These are phyloP conservation scores for Lonicera japonica DNA, from an alignment of 129 eudicot genomes.

Conservation along the genomic window DNA sequence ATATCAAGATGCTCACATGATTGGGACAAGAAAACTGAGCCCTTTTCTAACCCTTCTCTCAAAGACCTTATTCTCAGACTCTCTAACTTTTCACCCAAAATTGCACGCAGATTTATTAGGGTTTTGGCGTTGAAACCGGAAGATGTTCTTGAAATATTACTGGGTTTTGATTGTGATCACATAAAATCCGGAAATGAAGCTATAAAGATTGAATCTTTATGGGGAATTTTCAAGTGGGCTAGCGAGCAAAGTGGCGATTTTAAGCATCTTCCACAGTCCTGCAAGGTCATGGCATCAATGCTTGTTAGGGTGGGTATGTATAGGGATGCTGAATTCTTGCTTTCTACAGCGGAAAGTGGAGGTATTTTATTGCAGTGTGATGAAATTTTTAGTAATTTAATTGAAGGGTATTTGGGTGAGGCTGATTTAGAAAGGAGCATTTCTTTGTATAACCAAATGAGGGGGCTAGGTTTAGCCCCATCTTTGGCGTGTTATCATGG, in stretches of 20 bases:
- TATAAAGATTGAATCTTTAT: constrained; percentile 57
- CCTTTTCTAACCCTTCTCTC: constrained; percentile 17
- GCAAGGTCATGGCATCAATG: constrained; percentile 53
- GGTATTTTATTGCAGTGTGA: constrained; percentile 55
- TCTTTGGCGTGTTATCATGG: constrained; percentile 40
- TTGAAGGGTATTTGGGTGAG: constrained; percentile 55
- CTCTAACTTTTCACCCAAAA: constrained; percentile 46
- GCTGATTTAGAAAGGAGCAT: constrained; percentile 44
- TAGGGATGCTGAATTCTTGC: constrained; percentile 58
- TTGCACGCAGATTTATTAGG: constrained; percentile 51
- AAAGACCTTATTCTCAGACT: constrained; percentile 42
- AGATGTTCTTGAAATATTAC: constrained; percentile 55
- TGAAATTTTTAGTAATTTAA: constrained; percentile 51
- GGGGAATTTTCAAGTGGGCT: constrained; percentile 66
- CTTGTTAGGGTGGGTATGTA: constrained; percentile 54
- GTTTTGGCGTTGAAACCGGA: constrained; percentile 40
- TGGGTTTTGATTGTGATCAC: constrained; percentile 38
- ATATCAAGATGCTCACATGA: constrained; percentile 28
- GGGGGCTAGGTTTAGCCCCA: constrained; percentile 38
- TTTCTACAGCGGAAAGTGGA: constrained; percentile 37
- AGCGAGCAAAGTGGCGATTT: constrained; percentile 33
- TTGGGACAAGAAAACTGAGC: constrained; percentile 11
- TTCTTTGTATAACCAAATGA: constrained; percentile 50
- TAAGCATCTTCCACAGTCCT: constrained; percentile 49
- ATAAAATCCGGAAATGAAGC: constrained; percentile 34